phyloP scores from a whole-genome alignment of 2,329 filamentous ascomycete species.

The Epicoccum nigrum region DNA sequence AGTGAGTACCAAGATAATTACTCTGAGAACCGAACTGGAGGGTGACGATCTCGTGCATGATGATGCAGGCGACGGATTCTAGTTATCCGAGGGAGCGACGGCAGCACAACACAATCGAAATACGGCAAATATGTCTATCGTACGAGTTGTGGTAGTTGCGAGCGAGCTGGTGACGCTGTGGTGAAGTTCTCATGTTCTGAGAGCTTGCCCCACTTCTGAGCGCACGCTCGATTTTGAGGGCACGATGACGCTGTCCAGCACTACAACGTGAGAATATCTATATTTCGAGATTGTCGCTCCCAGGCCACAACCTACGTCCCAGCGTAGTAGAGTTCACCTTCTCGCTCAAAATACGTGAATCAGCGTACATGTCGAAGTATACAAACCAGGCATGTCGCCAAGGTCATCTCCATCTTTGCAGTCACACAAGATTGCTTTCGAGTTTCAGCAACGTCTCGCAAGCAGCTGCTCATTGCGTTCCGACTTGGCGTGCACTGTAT shows the following conservation, averaged over 20 bases:
- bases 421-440: background rate
- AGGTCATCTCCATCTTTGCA: too few relatives aligned
- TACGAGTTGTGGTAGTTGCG: background rate
- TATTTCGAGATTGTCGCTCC: background rate
- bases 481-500: conserved; percentile 3
- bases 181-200: conserved; percentile 13
- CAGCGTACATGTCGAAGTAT: background rate
- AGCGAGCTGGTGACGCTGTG: conserved; percentile 1
- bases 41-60: conserved; percentile 94
- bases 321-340: too few relatives aligned
- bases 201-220: conserved; percentile 12
- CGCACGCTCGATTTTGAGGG: conserved; percentile 2
- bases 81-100: background rate
- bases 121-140: background rate
- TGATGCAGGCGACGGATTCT: background rate
- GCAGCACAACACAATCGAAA: background rate
- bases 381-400: too few relatives aligned
- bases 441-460: conserved; percentile 17
- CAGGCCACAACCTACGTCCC: too few relatives aligned
- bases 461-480: background rate
- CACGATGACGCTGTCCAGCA: conserved; percentile 12
- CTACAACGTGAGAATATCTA: background rate
- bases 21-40: conserved; percentile 90
- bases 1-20: conserved; percentile 94
- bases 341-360: background rate